Conservation (phyloP, 768 basidiomycete species). For the Cystofilobasidium capitatum region DNA sequence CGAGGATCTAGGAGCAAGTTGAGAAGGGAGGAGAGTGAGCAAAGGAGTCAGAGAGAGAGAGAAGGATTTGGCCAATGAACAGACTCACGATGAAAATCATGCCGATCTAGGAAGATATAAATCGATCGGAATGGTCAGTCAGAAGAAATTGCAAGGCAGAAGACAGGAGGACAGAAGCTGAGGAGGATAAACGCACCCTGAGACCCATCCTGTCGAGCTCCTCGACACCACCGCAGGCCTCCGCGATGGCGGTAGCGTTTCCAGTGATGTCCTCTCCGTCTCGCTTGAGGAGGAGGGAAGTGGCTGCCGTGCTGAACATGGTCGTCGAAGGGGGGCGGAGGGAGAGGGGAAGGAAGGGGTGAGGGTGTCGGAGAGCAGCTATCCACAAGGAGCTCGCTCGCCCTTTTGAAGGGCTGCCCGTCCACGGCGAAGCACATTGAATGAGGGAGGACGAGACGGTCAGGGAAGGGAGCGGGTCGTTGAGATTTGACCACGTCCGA, state of each 20-base stretch:
- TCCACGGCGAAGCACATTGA: no score
- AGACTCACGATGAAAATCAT: neutral
- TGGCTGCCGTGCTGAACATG: neutral
- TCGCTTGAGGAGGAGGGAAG: neutral
- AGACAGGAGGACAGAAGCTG: no score
- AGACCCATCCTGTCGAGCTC: neutral
- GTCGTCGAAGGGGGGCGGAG: neutral
- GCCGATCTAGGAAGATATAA: neutral
- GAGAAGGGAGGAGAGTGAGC: neutral
- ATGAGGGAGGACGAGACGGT: no score
- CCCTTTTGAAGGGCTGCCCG: no score
- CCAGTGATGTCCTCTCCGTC: constrained; percentile 1
- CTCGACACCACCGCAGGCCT: neutral
- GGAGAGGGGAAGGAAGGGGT: neutral
- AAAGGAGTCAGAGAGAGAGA: neutral
- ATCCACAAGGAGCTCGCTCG: no score
- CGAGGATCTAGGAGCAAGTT: no score
- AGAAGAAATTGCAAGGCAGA: no score
- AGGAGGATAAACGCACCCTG: neutral
- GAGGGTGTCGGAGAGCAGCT: neutral
- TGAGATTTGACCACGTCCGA: no score
- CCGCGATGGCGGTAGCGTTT: neutral
- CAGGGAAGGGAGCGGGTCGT: no score
- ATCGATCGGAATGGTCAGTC: neutral
- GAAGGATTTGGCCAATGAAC: neutral